Conservation (phyloP, 2,329 filamentous ascomycete genomes). For the Phialophora expanda region DNA sequence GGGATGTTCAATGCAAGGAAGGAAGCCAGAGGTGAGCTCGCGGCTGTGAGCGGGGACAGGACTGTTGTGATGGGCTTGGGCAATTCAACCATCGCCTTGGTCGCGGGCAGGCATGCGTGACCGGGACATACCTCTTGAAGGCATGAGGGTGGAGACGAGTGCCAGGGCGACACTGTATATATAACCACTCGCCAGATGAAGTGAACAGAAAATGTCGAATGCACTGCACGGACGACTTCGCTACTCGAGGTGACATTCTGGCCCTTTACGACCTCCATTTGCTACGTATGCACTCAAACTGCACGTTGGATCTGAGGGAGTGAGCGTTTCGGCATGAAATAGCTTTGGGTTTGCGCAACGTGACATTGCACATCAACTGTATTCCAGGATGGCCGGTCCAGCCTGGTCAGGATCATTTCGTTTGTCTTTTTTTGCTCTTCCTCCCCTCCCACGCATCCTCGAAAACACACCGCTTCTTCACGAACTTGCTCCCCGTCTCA, state of each 20-base stretch:
- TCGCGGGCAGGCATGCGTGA: background rate
- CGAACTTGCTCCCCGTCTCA: conserved; percentile 30
- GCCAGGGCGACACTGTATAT: conserved; percentile 13
- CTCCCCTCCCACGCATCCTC: conserved; percentile 61
- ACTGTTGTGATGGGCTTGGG: background rate
- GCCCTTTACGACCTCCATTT: background rate
- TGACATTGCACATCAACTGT: background rate
- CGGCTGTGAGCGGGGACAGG: background rate
- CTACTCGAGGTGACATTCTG: background rate
- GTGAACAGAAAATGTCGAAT: background rate
- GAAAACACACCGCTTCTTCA: conserved; percentile 65
- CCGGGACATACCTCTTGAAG: background rate
- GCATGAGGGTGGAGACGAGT: background rate
- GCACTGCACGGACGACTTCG: background rate
- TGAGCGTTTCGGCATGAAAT: background rate
- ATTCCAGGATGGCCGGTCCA: background rate
- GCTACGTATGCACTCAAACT: background rate
- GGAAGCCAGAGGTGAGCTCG: background rate
- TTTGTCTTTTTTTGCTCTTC: conserved; percentile 19
- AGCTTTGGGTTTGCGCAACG: background rate
- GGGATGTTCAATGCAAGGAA: background rate
- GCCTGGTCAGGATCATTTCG: background rate
- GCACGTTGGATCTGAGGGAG: background rate
- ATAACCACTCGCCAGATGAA: conserved; percentile 10
- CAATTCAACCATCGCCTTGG: background rate